phyloP scores from a whole-genome alignment of 164 flowering plant genomes.

The Saururus chinensis region DNA sequence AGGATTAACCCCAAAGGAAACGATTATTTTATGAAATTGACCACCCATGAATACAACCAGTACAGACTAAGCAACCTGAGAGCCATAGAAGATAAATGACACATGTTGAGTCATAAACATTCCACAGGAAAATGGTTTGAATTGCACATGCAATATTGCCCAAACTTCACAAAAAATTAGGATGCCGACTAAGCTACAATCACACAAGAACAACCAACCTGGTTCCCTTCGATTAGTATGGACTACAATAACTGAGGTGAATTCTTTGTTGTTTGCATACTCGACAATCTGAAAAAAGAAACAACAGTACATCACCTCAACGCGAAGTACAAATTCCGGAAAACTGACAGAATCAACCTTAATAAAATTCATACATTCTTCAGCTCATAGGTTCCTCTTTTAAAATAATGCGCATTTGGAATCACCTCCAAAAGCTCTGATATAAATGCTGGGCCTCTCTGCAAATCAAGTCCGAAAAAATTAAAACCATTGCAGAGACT shows the following conservation, averaged over 20 bases:
- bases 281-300: conserved; percentile 64
- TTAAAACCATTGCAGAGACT: neutral
- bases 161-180: too few relatives aligned
- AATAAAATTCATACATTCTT: conserved; percentile 48
- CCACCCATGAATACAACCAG: neutral
- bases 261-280: conserved; percentile 74
- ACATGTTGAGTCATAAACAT: neutral
- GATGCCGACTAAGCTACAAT: too few relatives aligned
- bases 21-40: neutral
- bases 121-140: neutral
- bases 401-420: conserved; percentile 79
- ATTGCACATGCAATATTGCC: neutral
- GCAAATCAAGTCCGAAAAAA: conserved; percentile 13
- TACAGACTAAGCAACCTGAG: too few relatives aligned
- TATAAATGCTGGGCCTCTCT: conserved; percentile 94
- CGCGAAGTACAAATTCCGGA: neutral
- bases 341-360: neutral
- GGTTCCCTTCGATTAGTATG: conserved; percentile 92
- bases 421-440: conserved; percentile 66
- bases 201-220: conserved; percentile 39
- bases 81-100: neutral
- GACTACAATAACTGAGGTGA: conserved; percentile 82
- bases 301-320: neutral
- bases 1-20: neutral
- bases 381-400: conserved; percentile 93